Percentiles rank a stretch among this genome's conserved stretches.
Evolutionary conservation across 768 basidiomycete species (phyloP).

Genomic region (Panaeolus cyanescens): DNA sequence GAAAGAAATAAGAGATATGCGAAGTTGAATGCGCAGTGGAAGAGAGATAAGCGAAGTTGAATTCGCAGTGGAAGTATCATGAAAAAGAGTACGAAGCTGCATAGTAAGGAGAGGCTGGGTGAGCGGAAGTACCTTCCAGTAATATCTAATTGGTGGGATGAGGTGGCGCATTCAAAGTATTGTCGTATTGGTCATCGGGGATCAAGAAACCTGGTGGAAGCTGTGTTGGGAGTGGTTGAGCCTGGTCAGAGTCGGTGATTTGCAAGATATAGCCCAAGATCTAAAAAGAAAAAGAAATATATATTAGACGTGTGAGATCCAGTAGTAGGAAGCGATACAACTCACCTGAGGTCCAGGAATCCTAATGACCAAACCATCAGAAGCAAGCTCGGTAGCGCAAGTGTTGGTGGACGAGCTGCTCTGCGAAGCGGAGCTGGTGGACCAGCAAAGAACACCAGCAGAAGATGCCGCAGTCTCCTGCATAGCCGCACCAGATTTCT

Average conservation of each 20-base stretch:
- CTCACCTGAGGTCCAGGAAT: conserved; percentile 18
- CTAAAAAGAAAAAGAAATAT: not conserved
- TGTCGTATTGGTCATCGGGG: conserved; percentile 1
- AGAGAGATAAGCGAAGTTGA: too few species aligned
- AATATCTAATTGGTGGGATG: too few species aligned
- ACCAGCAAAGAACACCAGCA: conserved; percentile 11
- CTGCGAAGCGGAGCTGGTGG: conserved; percentile 9
- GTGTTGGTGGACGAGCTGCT: conserved; percentile 7
- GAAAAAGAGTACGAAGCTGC: too few species aligned
- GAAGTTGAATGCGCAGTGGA: too few species aligned
- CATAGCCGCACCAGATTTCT: not conserved
- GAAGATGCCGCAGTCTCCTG: conserved; percentile 10
- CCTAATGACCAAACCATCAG: conserved; percentile 13
- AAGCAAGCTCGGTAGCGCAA: conserved; percentile 2
- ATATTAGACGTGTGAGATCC: not conserved
- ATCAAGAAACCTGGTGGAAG: not conserved
- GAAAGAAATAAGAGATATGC: too few species aligned
- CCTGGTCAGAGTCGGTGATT: conserved; percentile 9
- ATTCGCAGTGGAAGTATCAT: too few species aligned
- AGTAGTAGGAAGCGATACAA: not conserved
- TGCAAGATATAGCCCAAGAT: conserved; percentile 15
- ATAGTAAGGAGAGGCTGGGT: too few species aligned
- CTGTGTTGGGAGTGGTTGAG: not conserved
- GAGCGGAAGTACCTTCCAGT: too few species aligned
- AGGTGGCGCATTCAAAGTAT: too few species aligned